Evolutionary conservation across 371 early-diverging fungal species (phyloP), one percentile per base, ranked within the genome.

Genomic region (Mucor mucedo): DNA sequence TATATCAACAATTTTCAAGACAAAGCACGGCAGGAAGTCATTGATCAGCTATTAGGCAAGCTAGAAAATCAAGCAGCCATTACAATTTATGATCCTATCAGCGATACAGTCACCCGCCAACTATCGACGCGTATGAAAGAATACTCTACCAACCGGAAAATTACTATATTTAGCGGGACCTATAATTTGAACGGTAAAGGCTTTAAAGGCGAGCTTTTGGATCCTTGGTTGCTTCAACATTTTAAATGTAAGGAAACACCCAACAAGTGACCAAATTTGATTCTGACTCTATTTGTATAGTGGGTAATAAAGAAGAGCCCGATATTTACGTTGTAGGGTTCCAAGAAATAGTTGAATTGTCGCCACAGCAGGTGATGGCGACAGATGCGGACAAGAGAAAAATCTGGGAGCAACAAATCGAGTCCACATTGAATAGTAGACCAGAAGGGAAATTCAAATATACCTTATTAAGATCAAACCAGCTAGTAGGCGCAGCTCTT

Each of bases 331-430:
- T 89, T 0, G 83, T 98, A 50, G 97, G 94, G 4, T 91, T 98
- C 54, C 96, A 98, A 70, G 98, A 99, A 69, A 89, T 98, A 50
- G 97, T 98, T 16, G 92, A 96, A 70, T 71, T 99, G 38, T 94
- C 87, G 33, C 92, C 91, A 40, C 91, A 86, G 38, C 91, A 94
- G 69, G 75, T 94, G 21, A 88, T 94, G 67, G 82, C 92, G 0
- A 90, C 93, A 33, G 95, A 95, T 70, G 87, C 89, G 4, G 82
- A 83, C 38, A 83, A 83, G 63, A 68, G 78, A 47, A 74, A 75
- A 49, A 72, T 70, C 4, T 90, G 92, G 92, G 92, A 92, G 62
- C 77, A 78, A 8, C 83, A 88, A 48, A 82, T 91, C 35, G 84
- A 86, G 35, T 68, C 59, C 1, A 84, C 84, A 4, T 71, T 92